Percentiles rank a stretch among this genome's conserved stretches.
These are phyloP conservation scores for Cercospora zeae-maydis DNA, from an alignment of 2,329 filamentous ascomycete species.

Conservation along the genomic window DNA sequence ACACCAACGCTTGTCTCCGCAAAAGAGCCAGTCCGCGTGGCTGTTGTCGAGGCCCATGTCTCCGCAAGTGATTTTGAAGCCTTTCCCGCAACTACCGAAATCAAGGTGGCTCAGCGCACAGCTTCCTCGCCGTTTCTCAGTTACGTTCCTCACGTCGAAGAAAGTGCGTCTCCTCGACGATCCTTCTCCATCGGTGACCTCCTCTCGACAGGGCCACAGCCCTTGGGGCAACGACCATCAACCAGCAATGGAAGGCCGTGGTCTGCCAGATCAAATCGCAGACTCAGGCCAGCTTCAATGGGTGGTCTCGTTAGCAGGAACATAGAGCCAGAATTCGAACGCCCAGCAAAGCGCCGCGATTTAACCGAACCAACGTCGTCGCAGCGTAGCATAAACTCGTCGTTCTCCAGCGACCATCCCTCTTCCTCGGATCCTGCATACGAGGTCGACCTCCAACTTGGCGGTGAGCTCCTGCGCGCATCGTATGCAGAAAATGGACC, in stretches of 20 bases:
- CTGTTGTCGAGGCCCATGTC: constrained; percentile 30
- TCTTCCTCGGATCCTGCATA: constrained; percentile 11
- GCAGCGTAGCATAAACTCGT: constrained; percentile 30
- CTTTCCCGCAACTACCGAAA: constrained; percentile 11
- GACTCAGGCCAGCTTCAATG: constrained; percentile 35
- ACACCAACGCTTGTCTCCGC: constrained; percentile 35
- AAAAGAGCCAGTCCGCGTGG: constrained; percentile 26
- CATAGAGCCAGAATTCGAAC: constrained; percentile 36
- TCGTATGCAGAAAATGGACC: constrained; percentile 18
- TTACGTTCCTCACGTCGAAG: constrained; percentile 21
- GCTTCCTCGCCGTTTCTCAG: constrained; percentile 30
- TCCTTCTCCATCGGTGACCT: constrained; percentile 52
- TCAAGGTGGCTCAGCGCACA: constrained; percentile 21
- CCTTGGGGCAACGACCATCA: constrained; percentile 39
- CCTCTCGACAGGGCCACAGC: constrained; percentile 38
- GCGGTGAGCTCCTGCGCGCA: constrained; percentile 18
- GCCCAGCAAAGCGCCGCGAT: constrained; percentile 39
- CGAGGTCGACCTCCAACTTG: constrained; percentile 29
- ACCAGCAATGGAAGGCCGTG: constrained; percentile 36
- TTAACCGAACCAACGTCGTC: constrained; percentile 29
- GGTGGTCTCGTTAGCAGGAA: constrained; percentile 38
- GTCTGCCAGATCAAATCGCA: constrained; percentile 29
- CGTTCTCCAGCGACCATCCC: constrained; percentile 20
- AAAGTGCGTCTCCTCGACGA: constrained; percentile 39
- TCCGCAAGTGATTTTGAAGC: constrained; percentile 23